Conservation (phyloP, 2,329 filamentous ascomycete genomes). For the Diaporthe helianthi region DNA sequence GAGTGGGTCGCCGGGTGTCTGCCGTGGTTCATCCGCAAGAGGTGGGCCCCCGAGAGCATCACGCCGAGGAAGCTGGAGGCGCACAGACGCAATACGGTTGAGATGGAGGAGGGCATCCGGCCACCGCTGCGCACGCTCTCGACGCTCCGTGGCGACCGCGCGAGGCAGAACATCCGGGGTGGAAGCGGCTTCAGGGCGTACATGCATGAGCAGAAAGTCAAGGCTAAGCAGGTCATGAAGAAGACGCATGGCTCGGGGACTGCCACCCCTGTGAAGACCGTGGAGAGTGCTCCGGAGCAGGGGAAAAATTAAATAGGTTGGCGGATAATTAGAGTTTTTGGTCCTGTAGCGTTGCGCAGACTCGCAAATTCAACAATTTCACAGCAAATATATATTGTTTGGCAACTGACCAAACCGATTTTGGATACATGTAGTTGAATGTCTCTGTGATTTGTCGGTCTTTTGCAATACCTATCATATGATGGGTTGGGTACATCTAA, state of each 20-base stretch:
- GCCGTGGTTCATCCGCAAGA: conserved; percentile 36
- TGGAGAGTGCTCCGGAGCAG: conserved; percentile 23
- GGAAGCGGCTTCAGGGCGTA: conserved; percentile 38
- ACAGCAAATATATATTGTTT: neutral
- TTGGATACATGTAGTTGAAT: neutral
- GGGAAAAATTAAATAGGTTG: neutral
- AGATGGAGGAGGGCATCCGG: conserved; percentile 29
- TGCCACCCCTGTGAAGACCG: conserved; percentile 13
- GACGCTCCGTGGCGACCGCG: conserved; percentile 39
- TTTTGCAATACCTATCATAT: neutral
- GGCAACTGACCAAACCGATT: neutral
- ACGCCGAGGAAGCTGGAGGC: conserved; percentile 27
- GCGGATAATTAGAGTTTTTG: neutral
- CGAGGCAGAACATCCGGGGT: conserved; percentile 37
- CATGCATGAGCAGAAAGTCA: conserved; percentile 40
- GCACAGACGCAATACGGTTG: conserved; percentile 24
- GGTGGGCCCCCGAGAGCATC: conserved; percentile 37
- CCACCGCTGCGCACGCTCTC: conserved; percentile 39
- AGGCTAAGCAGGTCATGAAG: conserved; percentile 34
- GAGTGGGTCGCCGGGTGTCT: conserved; percentile 45
- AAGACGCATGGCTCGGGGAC: neutral
- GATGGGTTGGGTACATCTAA: too few species aligned
- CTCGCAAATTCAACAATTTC: neutral
- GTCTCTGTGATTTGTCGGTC: neutral
- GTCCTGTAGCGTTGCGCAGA: neutral